These are phyloP conservation scores for Umbellularia californica DNA, from an alignment of 164 flowering plant genomes.

Conservation along the genomic window DNA sequence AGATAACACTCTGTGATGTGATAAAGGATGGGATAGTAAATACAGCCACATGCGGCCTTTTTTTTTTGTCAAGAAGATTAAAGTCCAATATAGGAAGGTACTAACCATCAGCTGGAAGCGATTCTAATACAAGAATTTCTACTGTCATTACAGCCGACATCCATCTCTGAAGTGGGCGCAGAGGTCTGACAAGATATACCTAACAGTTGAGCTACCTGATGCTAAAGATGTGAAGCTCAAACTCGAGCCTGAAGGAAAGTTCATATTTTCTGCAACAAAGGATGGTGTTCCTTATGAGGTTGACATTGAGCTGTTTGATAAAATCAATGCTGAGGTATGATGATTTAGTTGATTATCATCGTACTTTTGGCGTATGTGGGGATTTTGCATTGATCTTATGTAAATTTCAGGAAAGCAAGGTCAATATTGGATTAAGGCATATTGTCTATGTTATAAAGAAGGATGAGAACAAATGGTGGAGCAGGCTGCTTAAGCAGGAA, in stretches of 20 bases:
- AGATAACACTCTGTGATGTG: too few species aligned
- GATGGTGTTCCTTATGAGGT: constrained; percentile 48
- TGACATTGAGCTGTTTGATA: constrained; percentile 52
- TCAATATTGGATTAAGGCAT: constrained; percentile 44
- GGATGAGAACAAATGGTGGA: constrained; percentile 76
- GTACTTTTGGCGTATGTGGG: not conserved
- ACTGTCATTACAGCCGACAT: constrained; percentile 47
- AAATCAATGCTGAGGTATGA: constrained; percentile 56
- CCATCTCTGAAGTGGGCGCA: constrained; percentile 78
- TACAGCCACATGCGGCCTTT: too few species aligned
- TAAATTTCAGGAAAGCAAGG: constrained; percentile 58
- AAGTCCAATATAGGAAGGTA: too few species aligned
- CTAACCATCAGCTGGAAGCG: too few species aligned
- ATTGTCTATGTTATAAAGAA: constrained; percentile 56
- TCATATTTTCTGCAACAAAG: constrained; percentile 56
- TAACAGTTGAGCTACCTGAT: constrained; percentile 68
- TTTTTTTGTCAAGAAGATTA: too few species aligned
- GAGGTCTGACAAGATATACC: constrained; percentile 46
- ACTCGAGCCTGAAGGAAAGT: constrained; percentile 68
- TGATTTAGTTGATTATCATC: not conserved
- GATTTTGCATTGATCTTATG: constrained; percentile 1
- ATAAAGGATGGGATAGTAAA: too few species aligned
- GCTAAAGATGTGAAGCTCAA: constrained; percentile 66
- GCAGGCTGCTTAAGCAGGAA: constrained; percentile 46
- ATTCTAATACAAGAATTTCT: not conserved